Base-by-base conservation (phyloP, 2,329 filamentous ascomycete species). In the Paracamarosporium sp. region DNA sequence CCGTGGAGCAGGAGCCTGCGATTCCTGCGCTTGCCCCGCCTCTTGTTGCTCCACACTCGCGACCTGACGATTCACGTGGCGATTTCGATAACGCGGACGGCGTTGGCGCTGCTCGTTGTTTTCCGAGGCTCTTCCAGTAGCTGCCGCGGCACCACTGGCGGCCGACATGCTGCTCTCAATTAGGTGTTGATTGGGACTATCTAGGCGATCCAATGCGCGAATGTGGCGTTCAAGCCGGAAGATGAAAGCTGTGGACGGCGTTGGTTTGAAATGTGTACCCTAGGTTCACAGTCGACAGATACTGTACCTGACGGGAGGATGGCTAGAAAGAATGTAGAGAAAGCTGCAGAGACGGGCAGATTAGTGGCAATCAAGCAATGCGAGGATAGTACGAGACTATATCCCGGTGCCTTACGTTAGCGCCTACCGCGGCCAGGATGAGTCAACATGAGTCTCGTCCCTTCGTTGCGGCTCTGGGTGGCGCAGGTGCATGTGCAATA, bases 21-120 rank as follows among this genome's bases (percentile, higher is more conserved):
- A 20, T 22, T 25, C 56, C 31, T 50, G 54, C 48, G 57, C 12
- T 46, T 63, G 65, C 31, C 53, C 58, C 51, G 69, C 61, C 43
- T 64, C 60, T 48, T 62, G 60, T 47, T 66, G 62, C 28, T 61
- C 40, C 31, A 60, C 56, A 20, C 64, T 56, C 50, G 64, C 70
- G 6, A 40, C 38, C 25, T 61, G 56, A 38, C 60, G 57, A 35
- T 66, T 70, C 47, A 33, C 41, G 15, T 63, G 54, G 40, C 61
- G 59, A 40, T 67, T 70, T 45, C 71, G 66, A 40, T 67, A 68
- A 17, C 68, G 63, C 12, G 64, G 65, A 15, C 40, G 50, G 28
- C 68, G 62, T 44, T 65, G 63, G 48, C 66, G 62, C 56, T 65
- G 59, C 43, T 62, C 61, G 17, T 61, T 47, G 17, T 57, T 63